These are phyloP conservation scores for Scenedesmus sp. DNA, from an alignment of 163 green algal species.

Conservation along the genomic window DNA sequence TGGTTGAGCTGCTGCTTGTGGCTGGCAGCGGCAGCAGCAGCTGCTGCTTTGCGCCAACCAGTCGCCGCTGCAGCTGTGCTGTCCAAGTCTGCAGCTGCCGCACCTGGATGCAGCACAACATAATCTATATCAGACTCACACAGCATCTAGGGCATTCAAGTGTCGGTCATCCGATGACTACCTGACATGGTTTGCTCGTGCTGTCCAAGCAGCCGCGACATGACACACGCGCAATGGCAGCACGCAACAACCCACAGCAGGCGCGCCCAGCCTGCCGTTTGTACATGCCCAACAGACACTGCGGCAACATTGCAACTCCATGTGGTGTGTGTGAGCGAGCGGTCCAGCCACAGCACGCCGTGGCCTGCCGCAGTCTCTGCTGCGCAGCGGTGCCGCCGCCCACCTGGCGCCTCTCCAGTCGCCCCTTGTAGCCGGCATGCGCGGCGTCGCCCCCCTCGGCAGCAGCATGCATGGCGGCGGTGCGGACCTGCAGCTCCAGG, in stretches of 20 bases:
- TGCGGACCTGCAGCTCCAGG: conserved; percentile 87
- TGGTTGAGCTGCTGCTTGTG: conserved; percentile 11
- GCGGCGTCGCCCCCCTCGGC: conserved; percentile 83
- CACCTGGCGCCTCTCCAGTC: conserved; percentile 71
- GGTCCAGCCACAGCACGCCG: no score
- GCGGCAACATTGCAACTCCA: no score
- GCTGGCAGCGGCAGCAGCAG: conserved; percentile 23
- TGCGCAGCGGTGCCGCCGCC: not conserved
- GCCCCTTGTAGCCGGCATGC: conserved; percentile 89
- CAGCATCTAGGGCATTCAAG: no score
- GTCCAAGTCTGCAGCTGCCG: conserved; percentile 53
- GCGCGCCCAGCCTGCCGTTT: no score
- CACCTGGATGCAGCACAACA: conserved; percentile 4
- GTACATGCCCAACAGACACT: no score
- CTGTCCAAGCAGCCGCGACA: no score
- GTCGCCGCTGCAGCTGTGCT: conserved; percentile 46
- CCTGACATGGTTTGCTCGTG: no score
- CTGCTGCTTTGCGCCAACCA: conserved; percentile 47
- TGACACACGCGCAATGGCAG: not conserved
- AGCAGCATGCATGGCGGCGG: conserved; percentile 80
- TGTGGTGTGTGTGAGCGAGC: no score
- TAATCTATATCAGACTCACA: no score
- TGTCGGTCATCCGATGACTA: no score
- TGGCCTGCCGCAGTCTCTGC: not conserved
- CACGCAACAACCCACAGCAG: not conserved